Evolutionary conservation across 768 basidiomycete genomes (phyloP).

Genomic region (Pulveroboletus ravenelii): DNA sequence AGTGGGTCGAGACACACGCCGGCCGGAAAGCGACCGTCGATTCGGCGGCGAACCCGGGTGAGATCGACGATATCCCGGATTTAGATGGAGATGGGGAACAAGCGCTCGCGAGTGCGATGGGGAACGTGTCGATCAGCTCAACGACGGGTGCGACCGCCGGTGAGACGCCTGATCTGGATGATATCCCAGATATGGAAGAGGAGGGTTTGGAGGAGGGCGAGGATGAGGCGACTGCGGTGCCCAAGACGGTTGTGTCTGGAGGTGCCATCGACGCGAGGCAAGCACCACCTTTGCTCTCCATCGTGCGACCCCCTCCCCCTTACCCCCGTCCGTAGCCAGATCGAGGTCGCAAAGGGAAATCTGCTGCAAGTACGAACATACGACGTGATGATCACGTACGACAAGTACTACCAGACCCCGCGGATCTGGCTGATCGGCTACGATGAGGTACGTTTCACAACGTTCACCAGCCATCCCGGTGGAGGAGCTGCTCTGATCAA

Average conservation of each 20-base stretch:
- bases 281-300: slow-evolving; percentile 14
- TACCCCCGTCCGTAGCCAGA: slow-evolving; percentile 37
- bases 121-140: slow-evolving; percentile 40
- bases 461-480: neutral
- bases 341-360: slow-evolving; percentile 71
- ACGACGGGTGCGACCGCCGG: slow-evolving; percentile 31
- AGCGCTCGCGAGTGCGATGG: slow-evolving; percentile 41
- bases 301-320: neutral
- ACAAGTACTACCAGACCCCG: slow-evolving; percentile 99
- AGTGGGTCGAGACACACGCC: slow-evolving; percentile 99
- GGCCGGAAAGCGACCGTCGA: slow-evolving; percentile 56
- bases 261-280: slow-evolving; percentile 48
- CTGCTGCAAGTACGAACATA: slow-evolving; percentile 95
- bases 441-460: slow-evolving; percentile 67
- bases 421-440: slow-evolving; percentile 97
- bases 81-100: slow-evolving; percentile 68
- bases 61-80: slow-evolving; percentile 86
- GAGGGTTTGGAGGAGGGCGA: slow-evolving; percentile 84
- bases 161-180: slow-evolving; percentile 90
- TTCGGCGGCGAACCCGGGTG: slow-evolving; percentile 53
- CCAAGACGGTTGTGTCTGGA: slow-evolving; percentile 37
- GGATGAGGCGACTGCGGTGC: slow-evolving; percentile 78
- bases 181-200: slow-evolving; percentile 99
- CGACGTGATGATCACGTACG: slow-evolving; percentile 99
- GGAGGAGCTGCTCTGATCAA: no score